Conservation (phyloP, 129 eudicot species). For the Dittrichia graveolens region DNA sequence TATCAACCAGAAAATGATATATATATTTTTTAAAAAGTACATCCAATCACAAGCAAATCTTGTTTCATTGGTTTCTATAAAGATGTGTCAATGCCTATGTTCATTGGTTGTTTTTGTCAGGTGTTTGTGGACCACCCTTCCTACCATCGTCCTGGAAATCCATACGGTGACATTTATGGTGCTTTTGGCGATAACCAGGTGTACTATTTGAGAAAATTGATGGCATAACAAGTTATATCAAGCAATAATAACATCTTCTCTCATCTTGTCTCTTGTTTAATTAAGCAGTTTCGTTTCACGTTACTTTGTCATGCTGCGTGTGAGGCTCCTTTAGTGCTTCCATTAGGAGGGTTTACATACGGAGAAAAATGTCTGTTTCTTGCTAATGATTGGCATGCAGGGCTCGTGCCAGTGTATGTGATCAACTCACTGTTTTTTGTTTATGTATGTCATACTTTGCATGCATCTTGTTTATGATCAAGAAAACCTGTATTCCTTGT, state of each 20-base stretch:
- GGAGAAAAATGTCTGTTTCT: conserved; percentile 89
- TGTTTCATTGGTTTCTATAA: too few relatives aligned
- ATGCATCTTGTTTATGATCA: neutral
- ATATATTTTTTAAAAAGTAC: too few relatives aligned
- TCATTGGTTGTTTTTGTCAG: conserved; percentile 36
- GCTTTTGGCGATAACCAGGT: conserved; percentile 98
- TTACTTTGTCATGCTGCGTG: conserved; percentile 95
- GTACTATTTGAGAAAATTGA: conserved; percentile 25
- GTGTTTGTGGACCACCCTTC: conserved; percentile 94
- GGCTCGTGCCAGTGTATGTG: conserved; percentile 87
- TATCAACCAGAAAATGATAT: too few relatives aligned
- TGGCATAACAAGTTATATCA: neutral
- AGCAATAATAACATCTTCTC: conserved; percentile 6
- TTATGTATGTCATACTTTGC: neutral
- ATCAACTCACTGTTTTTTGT: conserved; percentile 18
- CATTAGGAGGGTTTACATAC: conserved; percentile 81
- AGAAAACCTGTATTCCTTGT: neutral
- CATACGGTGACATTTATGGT: conserved; percentile 80
- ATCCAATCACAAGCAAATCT: too few relatives aligned
- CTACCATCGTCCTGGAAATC: conserved; percentile 91
- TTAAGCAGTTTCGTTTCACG: conserved; percentile 83
- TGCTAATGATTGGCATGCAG: conserved; percentile 97
- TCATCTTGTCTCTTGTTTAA: conserved; percentile 5
- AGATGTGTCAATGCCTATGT: too few relatives aligned
- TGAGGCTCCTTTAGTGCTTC: conserved; percentile 95